Conservation (phyloP, 306 rosid genomes). For the Arachis hypogaea region DNA sequence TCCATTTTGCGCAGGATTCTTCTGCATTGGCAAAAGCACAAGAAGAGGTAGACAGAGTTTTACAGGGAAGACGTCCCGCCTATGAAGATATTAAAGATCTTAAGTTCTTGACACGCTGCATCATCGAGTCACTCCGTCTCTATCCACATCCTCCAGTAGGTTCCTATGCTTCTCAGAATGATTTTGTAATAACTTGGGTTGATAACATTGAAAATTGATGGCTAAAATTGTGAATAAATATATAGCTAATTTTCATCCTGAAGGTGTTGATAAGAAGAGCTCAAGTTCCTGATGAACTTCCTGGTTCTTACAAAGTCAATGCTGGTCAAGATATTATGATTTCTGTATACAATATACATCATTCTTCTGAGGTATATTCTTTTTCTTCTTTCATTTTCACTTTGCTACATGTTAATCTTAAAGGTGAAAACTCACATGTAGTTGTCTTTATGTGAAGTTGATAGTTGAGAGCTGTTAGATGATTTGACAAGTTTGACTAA, state of each 20-base stretch:
- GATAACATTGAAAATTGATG: slow-evolving; percentile 11
- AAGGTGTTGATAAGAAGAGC: slow-evolving; percentile 97
- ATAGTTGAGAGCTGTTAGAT: no score
- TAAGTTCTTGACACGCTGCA: slow-evolving; percentile 80
- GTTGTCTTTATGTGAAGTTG: no score
- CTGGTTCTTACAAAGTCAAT: slow-evolving; percentile 80
- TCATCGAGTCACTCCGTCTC: slow-evolving; percentile 84
- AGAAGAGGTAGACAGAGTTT: slow-evolving; percentile 84
- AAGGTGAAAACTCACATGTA: no score
- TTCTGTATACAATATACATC: slow-evolving; percentile 91
- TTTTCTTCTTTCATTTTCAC: no score
- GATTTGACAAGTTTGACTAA: no score
- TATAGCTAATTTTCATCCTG: slow-evolving; percentile 6
- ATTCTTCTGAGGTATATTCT: slow-evolving; percentile 73
- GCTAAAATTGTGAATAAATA: neutral
- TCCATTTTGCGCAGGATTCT: slow-evolving; percentile 53
- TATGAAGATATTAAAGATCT: slow-evolving; percentile 82
- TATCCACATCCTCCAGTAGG: slow-evolving; percentile 95
- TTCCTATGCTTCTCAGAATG: slow-evolving; percentile 35
- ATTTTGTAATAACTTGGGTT: neutral
- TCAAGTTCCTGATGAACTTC: slow-evolving; percentile 79
- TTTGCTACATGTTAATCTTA: no score
- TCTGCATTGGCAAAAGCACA: slow-evolving; percentile 70
- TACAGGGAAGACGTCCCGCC: slow-evolving; percentile 77
- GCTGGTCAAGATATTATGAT: slow-evolving; percentile 98